Evolutionary conservation across 352 stramenopile species (phyloP).

Genomic region (Phytophthora boehmeriae): DNA sequence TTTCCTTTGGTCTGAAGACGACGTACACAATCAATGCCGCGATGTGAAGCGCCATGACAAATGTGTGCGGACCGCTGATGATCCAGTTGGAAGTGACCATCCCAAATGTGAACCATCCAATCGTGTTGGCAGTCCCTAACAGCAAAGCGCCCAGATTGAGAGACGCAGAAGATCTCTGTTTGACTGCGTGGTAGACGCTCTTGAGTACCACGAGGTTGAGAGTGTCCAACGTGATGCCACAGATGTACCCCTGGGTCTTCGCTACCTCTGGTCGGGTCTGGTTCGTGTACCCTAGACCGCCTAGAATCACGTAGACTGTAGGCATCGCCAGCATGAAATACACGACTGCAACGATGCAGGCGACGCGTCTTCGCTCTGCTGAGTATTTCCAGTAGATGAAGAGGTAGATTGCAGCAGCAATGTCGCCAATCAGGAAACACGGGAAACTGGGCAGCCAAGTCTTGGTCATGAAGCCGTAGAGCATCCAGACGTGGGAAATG

Average conservation of each 20-base stretch:
- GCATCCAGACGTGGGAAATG: conserved; percentile 23
- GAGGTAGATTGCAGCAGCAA: conserved; percentile 23
- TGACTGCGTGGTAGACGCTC: conserved; percentile 34
- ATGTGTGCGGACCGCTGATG: conserved; percentile 47
- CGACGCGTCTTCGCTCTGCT: conserved; percentile 4
- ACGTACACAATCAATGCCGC: conserved; percentile 18
- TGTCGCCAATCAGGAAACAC: conserved; percentile 27
- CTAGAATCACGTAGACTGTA: conserved; percentile 25
- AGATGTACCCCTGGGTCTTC: conserved; percentile 31
- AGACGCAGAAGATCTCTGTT: conserved; percentile 34
- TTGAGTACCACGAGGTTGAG: conserved; percentile 47
- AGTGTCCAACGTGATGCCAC: conserved; percentile 23
- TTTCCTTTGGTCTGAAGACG: conserved; percentile 5
- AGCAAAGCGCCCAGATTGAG: conserved; percentile 41
- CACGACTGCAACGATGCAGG: neutral
- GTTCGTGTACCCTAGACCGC: conserved; percentile 15
- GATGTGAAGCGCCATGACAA: conserved; percentile 35
- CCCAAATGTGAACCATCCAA: conserved; percentile 48
- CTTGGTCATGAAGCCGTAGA: conserved; percentile 21
- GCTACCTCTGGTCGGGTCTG: conserved; percentile 19
- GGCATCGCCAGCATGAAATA: conserved; percentile 11
- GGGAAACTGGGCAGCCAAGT: conserved; percentile 33
- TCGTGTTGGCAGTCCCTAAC: conserved; percentile 46
- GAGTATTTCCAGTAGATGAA: conserved; percentile 27
- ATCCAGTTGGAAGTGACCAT: conserved; percentile 43